Conservation (phyloP, 2,329 filamentous ascomycete species). For the Zopfia rhizophila region DNA sequence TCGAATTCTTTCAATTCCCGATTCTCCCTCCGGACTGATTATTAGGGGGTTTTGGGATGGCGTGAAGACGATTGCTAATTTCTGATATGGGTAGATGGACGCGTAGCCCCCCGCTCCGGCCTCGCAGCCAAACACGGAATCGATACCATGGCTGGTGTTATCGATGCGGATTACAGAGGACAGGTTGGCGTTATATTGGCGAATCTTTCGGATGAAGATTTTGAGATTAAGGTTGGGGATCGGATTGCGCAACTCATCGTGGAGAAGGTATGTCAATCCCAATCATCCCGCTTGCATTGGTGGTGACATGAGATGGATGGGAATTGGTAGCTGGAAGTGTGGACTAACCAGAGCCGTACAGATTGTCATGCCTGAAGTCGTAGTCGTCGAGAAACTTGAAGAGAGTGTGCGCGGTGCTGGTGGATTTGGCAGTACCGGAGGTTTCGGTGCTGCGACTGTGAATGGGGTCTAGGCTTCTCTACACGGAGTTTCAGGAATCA, state of each 20-base stretch:
- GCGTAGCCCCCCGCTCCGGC: constrained; percentile 89
- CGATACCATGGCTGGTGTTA: constrained; percentile 94
- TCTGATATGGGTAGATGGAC: constrained; percentile 72
- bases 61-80: constrained; percentile 5
- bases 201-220: constrained; percentile 87
- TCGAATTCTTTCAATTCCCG: constrained; percentile 3
- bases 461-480: too few relatives aligned
- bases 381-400: constrained; percentile 88
- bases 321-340: background rate
- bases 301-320: background rate
- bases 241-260: constrained; percentile 92
- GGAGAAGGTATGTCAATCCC: constrained; percentile 70
- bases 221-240: constrained; percentile 84
- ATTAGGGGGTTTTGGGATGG: constrained; percentile 1
- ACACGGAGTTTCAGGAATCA: too few relatives aligned
- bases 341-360: constrained; percentile 35
- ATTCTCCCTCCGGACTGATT: background rate
- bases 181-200: constrained; percentile 95
- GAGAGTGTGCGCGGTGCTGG: constrained; percentile 91
- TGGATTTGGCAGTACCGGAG: constrained; percentile 59
- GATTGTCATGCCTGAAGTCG: constrained; percentile 91
- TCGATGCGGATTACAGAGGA: constrained; percentile 96
- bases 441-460: constrained; percentile 38
- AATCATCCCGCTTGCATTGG: constrained; percentile 7
- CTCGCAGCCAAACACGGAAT: constrained; percentile 95